Conservation (phyloP, 2,329 filamentous ascomycete species). For the Didymella segeticola region DNA sequence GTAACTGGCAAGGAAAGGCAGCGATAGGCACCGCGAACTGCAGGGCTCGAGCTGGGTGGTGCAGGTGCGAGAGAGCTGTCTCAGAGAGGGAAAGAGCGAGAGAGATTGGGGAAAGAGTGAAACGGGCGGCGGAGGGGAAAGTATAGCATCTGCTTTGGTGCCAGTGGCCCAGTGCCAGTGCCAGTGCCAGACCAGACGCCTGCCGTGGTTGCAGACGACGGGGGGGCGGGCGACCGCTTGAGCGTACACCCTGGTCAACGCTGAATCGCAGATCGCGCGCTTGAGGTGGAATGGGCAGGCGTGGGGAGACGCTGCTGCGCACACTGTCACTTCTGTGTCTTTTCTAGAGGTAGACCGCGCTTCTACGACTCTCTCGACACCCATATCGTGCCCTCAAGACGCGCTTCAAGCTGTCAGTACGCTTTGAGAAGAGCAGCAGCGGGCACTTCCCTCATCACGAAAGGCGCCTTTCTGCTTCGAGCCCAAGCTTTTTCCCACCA, state of each 20-base stretch:
- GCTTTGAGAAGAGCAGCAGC: constrained; percentile 22
- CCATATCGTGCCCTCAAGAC: constrained; percentile 4
- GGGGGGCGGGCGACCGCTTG: constrained; percentile 16
- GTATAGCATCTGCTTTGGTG: constrained; percentile 36
- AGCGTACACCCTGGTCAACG: constrained; percentile 18
- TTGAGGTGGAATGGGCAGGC: constrained; percentile 4
- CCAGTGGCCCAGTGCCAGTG: constrained; percentile 20
- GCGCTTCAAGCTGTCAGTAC: constrained; percentile 21
- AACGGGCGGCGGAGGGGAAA: constrained; percentile 45
- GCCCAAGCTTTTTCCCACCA: constrained; percentile 14
- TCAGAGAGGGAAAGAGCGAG: constrained; percentile 51
- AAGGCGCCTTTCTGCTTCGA: constrained; percentile 15
- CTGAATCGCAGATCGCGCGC: constrained; percentile 19
- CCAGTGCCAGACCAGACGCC: constrained; percentile 22
- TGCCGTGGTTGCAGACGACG: constrained; percentile 19
- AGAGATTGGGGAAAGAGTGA: constrained; percentile 50
- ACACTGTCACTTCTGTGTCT: neutral
- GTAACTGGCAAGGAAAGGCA: constrained; percentile 20
- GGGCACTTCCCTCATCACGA: constrained; percentile 20
- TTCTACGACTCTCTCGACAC: neutral
- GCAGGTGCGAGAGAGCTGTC: constrained; percentile 47
- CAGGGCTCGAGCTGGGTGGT: constrained; percentile 31
- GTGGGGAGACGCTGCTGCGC: neutral
- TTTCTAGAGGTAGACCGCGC: neutral
- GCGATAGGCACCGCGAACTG: constrained; percentile 29